A percentile compares a stretch with the other conserved stretches of the same genome.
These are phyloP conservation scores for Ustilago nuda DNA, from an alignment of 1,284 basidiomycete genomes.

Conservation along the genomic window DNA sequence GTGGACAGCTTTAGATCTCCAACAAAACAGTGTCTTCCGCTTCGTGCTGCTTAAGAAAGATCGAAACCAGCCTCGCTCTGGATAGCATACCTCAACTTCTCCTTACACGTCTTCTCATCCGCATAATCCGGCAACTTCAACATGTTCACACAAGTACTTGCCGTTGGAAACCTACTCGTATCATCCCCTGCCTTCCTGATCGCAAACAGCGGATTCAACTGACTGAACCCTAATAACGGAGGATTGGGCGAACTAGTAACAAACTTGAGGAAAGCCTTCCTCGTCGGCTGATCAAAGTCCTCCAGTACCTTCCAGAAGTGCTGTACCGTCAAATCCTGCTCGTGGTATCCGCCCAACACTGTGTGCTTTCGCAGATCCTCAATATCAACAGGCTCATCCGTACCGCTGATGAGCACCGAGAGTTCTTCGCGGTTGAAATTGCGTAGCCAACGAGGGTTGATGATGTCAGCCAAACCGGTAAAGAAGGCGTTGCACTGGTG, in stretches of 20 bases:
- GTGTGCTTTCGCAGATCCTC: constrained; percentile 63
- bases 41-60: constrained; percentile 48
- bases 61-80: constrained; percentile 66
- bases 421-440: constrained; percentile 66
- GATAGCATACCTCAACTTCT: constrained; percentile 66
- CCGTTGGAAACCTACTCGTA: constrained; percentile 61
- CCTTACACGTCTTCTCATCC: constrained; percentile 50
- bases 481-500: constrained; percentile 79
- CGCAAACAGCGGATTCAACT: constrained; percentile 65
- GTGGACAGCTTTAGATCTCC: not conserved
- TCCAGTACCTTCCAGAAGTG: constrained; percentile 66
- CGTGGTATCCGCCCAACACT: constrained; percentile 63
- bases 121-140: constrained; percentile 66
- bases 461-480: constrained; percentile 65
- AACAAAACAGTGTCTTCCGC: not conserved
- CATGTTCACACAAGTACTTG: constrained; percentile 67
- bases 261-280: constrained; percentile 63
- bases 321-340: constrained; percentile 62
- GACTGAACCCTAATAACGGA: constrained; percentile 64
- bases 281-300: constrained; percentile 52
- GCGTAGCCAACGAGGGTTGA: constrained; percentile 67
- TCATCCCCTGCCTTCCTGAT: constrained; percentile 64
- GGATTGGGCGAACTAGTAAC: constrained; percentile 68
- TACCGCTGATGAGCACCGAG: constrained; percentile 61
- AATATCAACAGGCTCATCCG: constrained; percentile 65